These are phyloP conservation scores for Anthostomella pinea DNA, from an alignment of 2,329 filamentous ascomycete genomes.

Conservation along the genomic window DNA sequence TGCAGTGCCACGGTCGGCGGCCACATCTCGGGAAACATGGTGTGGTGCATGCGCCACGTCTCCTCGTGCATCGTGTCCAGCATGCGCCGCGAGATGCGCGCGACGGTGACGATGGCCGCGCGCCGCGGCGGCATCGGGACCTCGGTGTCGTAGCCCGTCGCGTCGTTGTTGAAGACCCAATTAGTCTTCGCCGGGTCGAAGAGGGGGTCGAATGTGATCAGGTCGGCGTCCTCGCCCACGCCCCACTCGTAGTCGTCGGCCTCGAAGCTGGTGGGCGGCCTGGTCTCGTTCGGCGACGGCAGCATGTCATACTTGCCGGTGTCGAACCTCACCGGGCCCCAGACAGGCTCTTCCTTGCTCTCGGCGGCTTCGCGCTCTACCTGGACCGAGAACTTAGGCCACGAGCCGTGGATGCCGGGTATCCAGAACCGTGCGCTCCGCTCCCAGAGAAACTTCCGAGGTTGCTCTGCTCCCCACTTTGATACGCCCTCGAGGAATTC, in stretches of 20 bases:
- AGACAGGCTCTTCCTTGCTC: slow-evolving; percentile 45
- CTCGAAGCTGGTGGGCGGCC: slow-evolving; percentile 58
- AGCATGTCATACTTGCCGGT: slow-evolving; percentile 48
- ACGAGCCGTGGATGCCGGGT: slow-evolving; percentile 52
- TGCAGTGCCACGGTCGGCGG: slow-evolving; percentile 53
- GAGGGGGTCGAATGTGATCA: slow-evolving; percentile 59
- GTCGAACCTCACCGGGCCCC: slow-evolving; percentile 51
- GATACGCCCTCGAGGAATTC: slow-evolving; percentile 55
- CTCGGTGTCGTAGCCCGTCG: slow-evolving; percentile 51
- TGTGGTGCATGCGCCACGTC: slow-evolving; percentile 46
- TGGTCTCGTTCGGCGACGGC: slow-evolving; percentile 53
- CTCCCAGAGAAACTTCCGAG: slow-evolving; percentile 61
- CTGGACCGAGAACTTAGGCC: slow-evolving; percentile 54
- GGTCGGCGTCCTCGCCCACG: slow-evolving; percentile 55
- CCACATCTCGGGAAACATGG: slow-evolving; percentile 63
- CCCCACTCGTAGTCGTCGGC: slow-evolving; percentile 63
- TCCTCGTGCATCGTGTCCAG: slow-evolving; percentile 58
- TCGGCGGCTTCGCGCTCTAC: slow-evolving; percentile 50
- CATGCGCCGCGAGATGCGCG: slow-evolving; percentile 49
- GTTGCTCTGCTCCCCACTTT: slow-evolving; percentile 54
- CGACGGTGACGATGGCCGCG: slow-evolving; percentile 55
- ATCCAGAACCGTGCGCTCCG: slow-evolving; percentile 61
- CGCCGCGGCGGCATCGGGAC: slow-evolving; percentile 53
- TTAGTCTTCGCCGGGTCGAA: slow-evolving; percentile 56
- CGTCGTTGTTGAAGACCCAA: slow-evolving; percentile 56